Conservation (phyloP, 208 protist genomes). For the Naegleria fowleri region DNA sequence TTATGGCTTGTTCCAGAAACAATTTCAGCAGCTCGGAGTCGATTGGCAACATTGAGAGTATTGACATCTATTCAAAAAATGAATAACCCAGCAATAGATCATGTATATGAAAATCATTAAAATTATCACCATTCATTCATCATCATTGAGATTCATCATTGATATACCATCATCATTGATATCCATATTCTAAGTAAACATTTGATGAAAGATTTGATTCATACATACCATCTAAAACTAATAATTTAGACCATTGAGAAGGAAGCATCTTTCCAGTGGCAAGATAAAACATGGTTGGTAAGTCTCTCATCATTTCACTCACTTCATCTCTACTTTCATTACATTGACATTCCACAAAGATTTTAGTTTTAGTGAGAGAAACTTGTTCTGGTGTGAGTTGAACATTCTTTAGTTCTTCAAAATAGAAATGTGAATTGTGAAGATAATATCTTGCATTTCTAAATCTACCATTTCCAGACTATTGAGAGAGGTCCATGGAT, state of each 20-base stretch:
- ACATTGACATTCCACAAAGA: background rate
- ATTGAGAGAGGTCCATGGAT: too few relatives aligned
- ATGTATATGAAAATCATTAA: too few relatives aligned
- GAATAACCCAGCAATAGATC: too few relatives aligned
- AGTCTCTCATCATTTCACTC: background rate
- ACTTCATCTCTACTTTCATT: background rate
- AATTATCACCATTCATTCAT: too few relatives aligned
- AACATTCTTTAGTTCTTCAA: background rate
- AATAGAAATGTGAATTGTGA: background rate
- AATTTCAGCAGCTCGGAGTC: background rate
- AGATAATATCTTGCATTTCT: background rate
- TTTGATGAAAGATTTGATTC: background rate
- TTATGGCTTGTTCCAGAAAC: background rate
- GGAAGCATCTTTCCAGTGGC: background rate
- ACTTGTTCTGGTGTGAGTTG: background rate
- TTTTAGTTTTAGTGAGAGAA: background rate
- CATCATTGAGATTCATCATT: too few relatives aligned
- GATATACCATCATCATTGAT: background rate
- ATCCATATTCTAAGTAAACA: background rate
- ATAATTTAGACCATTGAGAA: background rate
- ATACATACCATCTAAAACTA: background rate
- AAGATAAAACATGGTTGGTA: background rate
- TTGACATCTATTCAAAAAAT: background rate
- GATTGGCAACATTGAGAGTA: background rate
- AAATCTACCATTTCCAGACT: background rate